Percentiles rank a stretch among this genome's conserved stretches.
phyloP scores from a whole-genome alignment of 2,329 filamentous ascomycete genomes.

The Xylaria polymorpha region DNA sequence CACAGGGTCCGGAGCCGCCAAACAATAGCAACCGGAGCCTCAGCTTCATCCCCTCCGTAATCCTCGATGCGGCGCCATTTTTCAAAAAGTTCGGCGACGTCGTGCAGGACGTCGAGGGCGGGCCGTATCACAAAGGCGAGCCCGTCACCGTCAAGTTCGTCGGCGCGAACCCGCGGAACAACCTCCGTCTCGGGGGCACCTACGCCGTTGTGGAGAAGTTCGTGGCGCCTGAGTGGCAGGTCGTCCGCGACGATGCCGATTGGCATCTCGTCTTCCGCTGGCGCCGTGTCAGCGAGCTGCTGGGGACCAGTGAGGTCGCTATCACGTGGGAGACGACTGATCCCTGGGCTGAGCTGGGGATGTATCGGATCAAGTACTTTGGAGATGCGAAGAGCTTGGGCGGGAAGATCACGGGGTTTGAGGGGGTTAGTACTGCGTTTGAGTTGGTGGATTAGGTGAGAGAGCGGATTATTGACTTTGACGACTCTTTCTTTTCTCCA shows the following conservation, averaged over 20 bases:
- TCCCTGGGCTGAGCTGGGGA: conserved; percentile 64
- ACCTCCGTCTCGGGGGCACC: conserved; percentile 80
- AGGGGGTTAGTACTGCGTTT: conserved; percentile 71
- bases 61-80: conserved; percentile 74
- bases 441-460: conserved; percentile 38
- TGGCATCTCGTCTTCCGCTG: conserved; percentile 86
- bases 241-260: conserved; percentile 79
- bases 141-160: conserved; percentile 76
- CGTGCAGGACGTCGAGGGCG: conserved; percentile 60
- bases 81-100: conserved; percentile 78
- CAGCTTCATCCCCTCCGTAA: conserved; percentile 81
- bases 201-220: conserved; percentile 80
- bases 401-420: conserved; percentile 74
- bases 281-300: conserved; percentile 75
- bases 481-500: no score
- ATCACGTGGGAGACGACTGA: conserved; percentile 81
- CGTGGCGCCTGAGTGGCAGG: conserved; percentile 64
- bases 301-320: conserved; percentile 80
- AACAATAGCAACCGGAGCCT: conserved; percentile 81
- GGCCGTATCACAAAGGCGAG: conserved; percentile 66
- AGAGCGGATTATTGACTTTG: neutral
- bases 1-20: conserved; percentile 71
- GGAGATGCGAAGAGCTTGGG: conserved; percentile 78
- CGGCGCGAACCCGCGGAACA: conserved; percentile 89
- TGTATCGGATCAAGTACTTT: conserved; percentile 82